Evolutionary conservation across 371 early-diverging fungal genomes (phyloP).

Genomic region (Rhizopus sp.): DNA sequence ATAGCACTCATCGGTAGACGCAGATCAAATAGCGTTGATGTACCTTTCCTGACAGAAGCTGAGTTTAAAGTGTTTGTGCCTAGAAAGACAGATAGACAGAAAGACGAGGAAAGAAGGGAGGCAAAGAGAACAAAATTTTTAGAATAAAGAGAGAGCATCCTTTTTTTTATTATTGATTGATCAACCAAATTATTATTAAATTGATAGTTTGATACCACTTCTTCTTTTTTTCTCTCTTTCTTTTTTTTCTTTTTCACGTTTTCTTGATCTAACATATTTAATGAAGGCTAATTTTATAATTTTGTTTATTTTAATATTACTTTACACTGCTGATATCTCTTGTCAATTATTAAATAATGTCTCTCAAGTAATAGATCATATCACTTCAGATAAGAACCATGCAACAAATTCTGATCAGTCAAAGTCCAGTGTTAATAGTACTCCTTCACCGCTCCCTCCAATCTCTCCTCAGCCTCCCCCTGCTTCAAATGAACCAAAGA

Average conservation of each 20-base stretch:
- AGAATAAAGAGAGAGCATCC: conserved; percentile 25
- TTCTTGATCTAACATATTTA: conserved; percentile 1
- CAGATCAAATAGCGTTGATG: conserved; percentile 17
- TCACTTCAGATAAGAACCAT: background rate
- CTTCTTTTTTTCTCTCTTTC: too few species aligned
- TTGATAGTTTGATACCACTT: too few species aligned
- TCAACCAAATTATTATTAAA: background rate
- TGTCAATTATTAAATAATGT: conserved; percentile 18
- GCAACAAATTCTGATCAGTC: conserved; percentile 6
- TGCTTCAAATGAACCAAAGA: background rate
- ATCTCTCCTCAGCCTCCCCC: conserved; percentile 6
- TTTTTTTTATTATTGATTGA: conserved; percentile 1
- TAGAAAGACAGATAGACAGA: conserved; percentile 62
- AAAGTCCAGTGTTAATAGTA: conserved; percentile 4
- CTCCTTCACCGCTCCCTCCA: conserved; percentile 14
- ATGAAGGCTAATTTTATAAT: background rate
- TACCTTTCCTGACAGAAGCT: conserved; percentile 12
- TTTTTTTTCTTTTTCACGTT: conserved; percentile 3
- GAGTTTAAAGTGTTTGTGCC: conserved; percentile 52
- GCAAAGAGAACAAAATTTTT: conserved; percentile 34
- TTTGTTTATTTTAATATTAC: conserved; percentile 7
- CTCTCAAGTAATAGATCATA: conserved; percentile 7
- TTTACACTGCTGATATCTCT: conserved; percentile 4
- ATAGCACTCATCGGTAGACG: conserved; percentile 73
- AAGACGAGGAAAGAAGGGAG: conserved; percentile 48